Evolutionary conservation across 2,329 filamentous ascomycete species (phyloP).

Genomic region (Diaporthe vaccinii): DNA sequence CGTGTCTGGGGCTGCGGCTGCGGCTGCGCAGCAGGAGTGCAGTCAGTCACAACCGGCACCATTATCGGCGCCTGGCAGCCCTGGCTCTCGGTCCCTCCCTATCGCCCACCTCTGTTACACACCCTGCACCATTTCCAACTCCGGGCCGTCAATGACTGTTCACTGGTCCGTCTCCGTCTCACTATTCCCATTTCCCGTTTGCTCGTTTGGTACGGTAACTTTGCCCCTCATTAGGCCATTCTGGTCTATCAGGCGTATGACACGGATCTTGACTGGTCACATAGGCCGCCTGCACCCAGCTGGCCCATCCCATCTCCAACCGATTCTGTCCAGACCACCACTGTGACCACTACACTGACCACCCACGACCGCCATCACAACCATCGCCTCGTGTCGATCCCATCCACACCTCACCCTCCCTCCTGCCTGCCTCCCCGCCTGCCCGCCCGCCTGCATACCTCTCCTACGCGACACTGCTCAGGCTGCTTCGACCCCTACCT

Average conservation of each 20-base stretch:
- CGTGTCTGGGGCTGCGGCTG: background rate
- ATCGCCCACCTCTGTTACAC: slow-evolving; percentile 20
- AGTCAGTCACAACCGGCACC: background rate
- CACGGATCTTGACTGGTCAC: slow-evolving; percentile 31
- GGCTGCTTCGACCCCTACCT: slow-evolving; percentile 1
- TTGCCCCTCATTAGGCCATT: slow-evolving; percentile 27
- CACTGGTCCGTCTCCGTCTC: slow-evolving; percentile 1
- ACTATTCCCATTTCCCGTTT: background rate
- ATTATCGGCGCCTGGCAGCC: slow-evolving; percentile 22
- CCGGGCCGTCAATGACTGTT: background rate
- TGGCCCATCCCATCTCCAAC: slow-evolving; percentile 30
- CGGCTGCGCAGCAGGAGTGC: slow-evolving; percentile 9
- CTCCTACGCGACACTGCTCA: background rate
- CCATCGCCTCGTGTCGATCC: slow-evolving; percentile 6
- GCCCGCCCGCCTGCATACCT: slow-evolving; percentile 1
- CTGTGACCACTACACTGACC: background rate
- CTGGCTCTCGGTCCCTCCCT: slow-evolving; percentile 29
- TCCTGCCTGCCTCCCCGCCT: background rate
- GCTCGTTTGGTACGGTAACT: background rate
- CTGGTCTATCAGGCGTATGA: slow-evolving; percentile 29
- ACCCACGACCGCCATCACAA: slow-evolving; percentile 20
- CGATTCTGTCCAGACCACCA: slow-evolving; percentile 19
- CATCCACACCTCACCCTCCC: background rate
- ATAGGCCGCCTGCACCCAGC: slow-evolving; percentile 11
- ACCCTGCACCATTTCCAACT: slow-evolving; percentile 6